Evolutionary conservation across 805 yeast genomes (phyloP), one percentile per base, ranked within the genome.

Genomic region (Lachancea dasiensis): DNA sequence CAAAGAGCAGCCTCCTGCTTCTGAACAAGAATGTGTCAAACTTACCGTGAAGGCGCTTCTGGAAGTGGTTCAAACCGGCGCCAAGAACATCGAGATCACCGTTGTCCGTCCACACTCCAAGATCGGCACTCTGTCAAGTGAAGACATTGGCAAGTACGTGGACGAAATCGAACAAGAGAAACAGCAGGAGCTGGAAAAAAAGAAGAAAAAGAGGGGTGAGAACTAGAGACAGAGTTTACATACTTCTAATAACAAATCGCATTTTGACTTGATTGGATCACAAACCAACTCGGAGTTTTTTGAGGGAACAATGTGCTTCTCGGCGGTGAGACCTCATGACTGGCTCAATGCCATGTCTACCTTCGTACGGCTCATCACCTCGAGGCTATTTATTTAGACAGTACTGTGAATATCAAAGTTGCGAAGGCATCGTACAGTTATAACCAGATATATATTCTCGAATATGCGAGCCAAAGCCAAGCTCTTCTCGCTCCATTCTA

Each of bases 31-130:
- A 26, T 81, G 96, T 16, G 69, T 89, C 39, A 77, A 77, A 50
- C 77, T 92, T 54, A 78, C 97, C 2, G 78, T 92, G 35, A 85
- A 84, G 67, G 79, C 95, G 13, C 70, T 92, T 51, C 71, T 92
- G 51, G 98, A 92, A 63, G 97, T 92, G 34, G 98, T 92, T 17
- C 97, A 92, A 67, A 89, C 97, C 2, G 98, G 98, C 28, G 94
- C 97, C 31, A 85, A 86, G 60, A 92, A 92, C 63, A 89, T 92
- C 57, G 98, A 92, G 65, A 79, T 92, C 35, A 83, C 94, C 3
- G 80, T 92, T 26, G 77, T 90, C 75, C 77, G 75, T 45, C 84
- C 96, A 21, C 77, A 75, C 36, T 66, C 72, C 49, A 63, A 70
- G 26, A 73, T 85, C 49, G 72, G 73, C 46, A 64, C 67, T 38